phyloP scores from a whole-genome alignment of 805 yeast species.

The Candida ascalaphidarum region DNA sequence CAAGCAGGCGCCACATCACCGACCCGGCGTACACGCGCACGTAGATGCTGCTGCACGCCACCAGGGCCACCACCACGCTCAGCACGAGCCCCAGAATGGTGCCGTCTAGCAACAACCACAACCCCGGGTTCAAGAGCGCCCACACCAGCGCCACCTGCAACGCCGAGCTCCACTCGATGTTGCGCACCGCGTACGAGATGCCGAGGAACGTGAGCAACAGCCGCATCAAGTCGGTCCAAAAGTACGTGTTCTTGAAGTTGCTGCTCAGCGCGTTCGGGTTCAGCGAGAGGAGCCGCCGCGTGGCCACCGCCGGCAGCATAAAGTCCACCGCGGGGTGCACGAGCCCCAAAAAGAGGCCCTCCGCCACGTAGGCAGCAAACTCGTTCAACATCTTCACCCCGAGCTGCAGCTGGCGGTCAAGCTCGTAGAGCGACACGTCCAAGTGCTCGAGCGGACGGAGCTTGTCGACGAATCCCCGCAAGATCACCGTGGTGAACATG shows the following conservation, averaged over 20 bases:
- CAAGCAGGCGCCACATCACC: too few relatives aligned
- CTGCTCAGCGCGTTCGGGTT: conserved; percentile 28
- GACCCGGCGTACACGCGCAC: conserved; percentile 16
- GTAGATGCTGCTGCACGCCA: conserved; percentile 23
- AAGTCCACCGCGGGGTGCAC: conserved; percentile 38
- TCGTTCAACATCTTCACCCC: conserved; percentile 6
- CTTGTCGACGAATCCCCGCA: conserved; percentile 15
- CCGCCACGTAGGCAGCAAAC: conserved; percentile 26
- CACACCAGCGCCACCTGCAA: conserved; percentile 59
- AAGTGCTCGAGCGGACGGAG: conserved; percentile 11
- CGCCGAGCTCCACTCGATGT: conserved; percentile 59
- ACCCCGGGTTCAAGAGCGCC: conserved; percentile 52
- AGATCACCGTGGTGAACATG: conserved; percentile 4
- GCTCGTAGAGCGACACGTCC: too few relatives aligned
- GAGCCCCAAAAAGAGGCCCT: conserved; percentile 54
- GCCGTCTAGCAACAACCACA: conserved; percentile 62
- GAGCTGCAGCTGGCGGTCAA: too few relatives aligned
- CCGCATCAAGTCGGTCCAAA: conserved; percentile 28
- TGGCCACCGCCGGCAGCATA: conserved; percentile 18
- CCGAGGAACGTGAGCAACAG: conserved; percentile 59
- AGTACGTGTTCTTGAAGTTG: conserved; percentile 13
- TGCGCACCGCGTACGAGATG: conserved; percentile 60
- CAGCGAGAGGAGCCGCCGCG: conserved; percentile 26
- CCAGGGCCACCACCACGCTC: conserved; percentile 20
- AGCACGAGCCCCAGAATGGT: conserved; percentile 44